A percentile compares a stretch with the other conserved stretches of the same genome.
phyloP scores from a whole-genome alignment of 148 eudicot species.

The Vaccinium darrowii region DNA sequence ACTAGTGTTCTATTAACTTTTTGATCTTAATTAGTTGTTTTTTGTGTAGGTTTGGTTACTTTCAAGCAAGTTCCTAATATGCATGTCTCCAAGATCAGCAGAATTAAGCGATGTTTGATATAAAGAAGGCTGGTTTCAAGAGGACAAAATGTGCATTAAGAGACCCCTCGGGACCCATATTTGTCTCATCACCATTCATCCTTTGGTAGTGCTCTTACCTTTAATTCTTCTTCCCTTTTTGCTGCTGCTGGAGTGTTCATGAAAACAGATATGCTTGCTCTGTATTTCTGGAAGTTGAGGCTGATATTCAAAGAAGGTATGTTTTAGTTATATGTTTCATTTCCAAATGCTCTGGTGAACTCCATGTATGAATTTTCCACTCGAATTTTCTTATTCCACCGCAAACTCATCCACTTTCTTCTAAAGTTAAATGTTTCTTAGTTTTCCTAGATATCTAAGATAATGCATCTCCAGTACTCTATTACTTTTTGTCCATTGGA shows the following conservation, averaged over 20 bases:
- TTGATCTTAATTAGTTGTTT: neutral
- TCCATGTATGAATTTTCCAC: too few relatives aligned
- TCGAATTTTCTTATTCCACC: neutral
- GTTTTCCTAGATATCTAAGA: neutral
- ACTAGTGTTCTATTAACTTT: neutral
- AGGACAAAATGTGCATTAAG: neutral
- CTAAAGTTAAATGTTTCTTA: neutral
- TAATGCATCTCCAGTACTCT: neutral
- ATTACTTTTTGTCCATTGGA: neutral
- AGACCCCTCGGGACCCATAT: neutral
- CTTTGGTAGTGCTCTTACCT: neutral
- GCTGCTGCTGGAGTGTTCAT: neutral
- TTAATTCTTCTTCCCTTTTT: neutral
- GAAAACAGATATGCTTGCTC: neutral
- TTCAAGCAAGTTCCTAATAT: neutral
- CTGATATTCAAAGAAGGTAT: neutral
- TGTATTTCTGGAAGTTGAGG: neutral
- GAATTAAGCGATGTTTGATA: neutral
- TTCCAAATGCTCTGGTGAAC: neutral
- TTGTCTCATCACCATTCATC: neutral
- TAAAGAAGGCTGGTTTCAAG: neutral
- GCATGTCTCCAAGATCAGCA: neutral
- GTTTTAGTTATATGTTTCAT: neutral
- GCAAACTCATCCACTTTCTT: neutral
- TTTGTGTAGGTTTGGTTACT: neutral